Evolutionary conservation across 23 red algal genomes (phyloP), one percentile per base, ranked within the genome.

Genomic region (Gracilaria caudata): DNA sequence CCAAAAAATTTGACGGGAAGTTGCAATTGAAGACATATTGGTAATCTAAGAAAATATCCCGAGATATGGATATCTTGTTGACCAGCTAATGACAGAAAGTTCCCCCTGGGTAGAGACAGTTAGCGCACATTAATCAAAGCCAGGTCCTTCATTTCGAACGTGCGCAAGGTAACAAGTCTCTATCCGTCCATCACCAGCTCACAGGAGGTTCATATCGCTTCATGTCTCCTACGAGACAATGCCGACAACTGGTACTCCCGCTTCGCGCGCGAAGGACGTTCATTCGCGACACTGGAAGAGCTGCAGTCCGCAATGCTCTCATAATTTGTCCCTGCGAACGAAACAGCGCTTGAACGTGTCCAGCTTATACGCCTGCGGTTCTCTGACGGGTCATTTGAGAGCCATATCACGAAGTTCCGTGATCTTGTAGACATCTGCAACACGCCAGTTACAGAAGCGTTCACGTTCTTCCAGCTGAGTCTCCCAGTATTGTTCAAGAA

Each of bases 381-480:
- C 34, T 7, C 13, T 7, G 65, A 71, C 6, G 65, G 65, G 9
- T 41, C 65, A 33, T 14, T 71, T 0, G 65, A 71, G 2, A 36
- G 32, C 20, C 65, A 71, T 23, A 71, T 71, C 29, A 38, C 65
- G 65, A 36, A 39, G 32, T 71, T 71, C 34, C 34, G 65, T 7
- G 65, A 71, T 3, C 65, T 71, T 14, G 29, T 71, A 39, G 65
- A 71, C 37, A 71, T 71, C 29, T 71, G 33, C n/a, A 39, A 26
- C 8, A 71, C 33, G 1, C 33, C 65, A 8, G 65, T 71, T 6
- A 38, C 4, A 2, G 65, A 71, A 41, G 65, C 33, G 1, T 71
- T 36, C 40, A 71, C 6, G 35, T 39, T 71, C 33, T 71, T 71
- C 8, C 65, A 71, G 34, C 34, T 71, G 9, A 38, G 8, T 9